Evolutionary conservation across 2,329 filamentous ascomycete genomes (phyloP), one percentile per base, ranked within the genome.

Genomic region (Tolypocladium tundrense): DNA sequence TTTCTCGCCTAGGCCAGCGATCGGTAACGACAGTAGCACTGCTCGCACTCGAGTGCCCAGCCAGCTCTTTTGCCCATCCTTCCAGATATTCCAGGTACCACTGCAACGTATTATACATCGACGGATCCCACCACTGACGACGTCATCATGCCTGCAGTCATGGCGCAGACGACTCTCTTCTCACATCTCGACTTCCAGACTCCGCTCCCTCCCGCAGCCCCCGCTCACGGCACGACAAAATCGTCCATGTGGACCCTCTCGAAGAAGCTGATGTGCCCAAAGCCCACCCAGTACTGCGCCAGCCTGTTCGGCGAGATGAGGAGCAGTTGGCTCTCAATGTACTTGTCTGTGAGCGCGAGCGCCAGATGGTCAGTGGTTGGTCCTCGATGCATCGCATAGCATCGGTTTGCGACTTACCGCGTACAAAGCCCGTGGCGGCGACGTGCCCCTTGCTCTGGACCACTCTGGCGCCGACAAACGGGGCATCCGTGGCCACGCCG

Each of bases 391-490:
- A 4, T 50, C 27, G 10, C 4, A 9, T 27, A 33, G 48, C 4
- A 16, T 31, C 45, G 7, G 19, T 53, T 31, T 35, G 48, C 5
- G 10, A 62, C 86, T 77, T 70, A 94, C 91, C 88, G 65, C 86
- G 76, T 48, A 76, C 69, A 67, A 94, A 97, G 1, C 87, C 88
- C 13, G 80, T 78, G 1, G 79, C 79, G 2, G 92, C 92, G 62
- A 96, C 83, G 71, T 96, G 92, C 0, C 91, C 91, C 58, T 78
- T 79, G 66, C 88, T 88, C 62, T 76, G 81, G 1, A 96, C 90
- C 0, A 93, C 81, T 54, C 88, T 79, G 1, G 86, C 86, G 0
- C 89, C 90, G n/a, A 74, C 71, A 70, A 96, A 96, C 2, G 83
- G 82, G 1, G 81, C 74, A 59, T 91, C 87, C 1, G 82, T 75